A percentile compares a stretch with the other conserved stretches of the same genome.
phyloP scores from a whole-genome alignment of 2,329 filamentous ascomycete genomes.

The Elsinoe perseae region DNA sequence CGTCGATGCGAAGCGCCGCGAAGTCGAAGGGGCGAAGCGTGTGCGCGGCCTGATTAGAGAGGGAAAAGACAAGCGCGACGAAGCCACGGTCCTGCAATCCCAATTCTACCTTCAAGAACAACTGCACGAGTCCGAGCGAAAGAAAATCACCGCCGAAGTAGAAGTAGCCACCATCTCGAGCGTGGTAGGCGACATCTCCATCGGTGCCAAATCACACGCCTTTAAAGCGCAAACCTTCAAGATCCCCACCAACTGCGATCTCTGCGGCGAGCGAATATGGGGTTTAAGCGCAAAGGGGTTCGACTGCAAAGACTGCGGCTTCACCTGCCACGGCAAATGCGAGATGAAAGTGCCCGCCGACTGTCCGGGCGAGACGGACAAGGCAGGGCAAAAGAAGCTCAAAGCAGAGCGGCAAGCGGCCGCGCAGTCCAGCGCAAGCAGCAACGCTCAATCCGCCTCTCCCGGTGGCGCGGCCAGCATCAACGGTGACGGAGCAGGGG shows the following conservation, averaged over 20 bases:
- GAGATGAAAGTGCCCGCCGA: slow-evolving; percentile 97
- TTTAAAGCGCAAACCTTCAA: slow-evolving; percentile 99
- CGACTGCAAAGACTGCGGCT: slow-evolving; percentile 91
- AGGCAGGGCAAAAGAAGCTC: slow-evolving; percentile 91
- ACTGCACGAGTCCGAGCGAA: slow-evolving; percentile 75
- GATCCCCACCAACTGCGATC: slow-evolving; percentile 95
- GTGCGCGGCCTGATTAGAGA: slow-evolving; percentile 69
- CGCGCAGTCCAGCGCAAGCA: slow-evolving; percentile 44
- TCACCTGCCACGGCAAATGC: slow-evolving; percentile 97
- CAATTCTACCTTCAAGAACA: slow-evolving; percentile 79
- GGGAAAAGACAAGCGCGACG: slow-evolving; percentile 80
- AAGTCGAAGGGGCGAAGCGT: slow-evolving; percentile 70
- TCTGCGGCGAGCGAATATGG: slow-evolving; percentile 96
- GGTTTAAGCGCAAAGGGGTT: slow-evolving; percentile 93
- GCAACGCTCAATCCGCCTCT: slow-evolving; percentile 18
- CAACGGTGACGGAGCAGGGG: slow-evolving; percentile 32
- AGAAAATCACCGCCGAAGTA: slow-evolving; percentile 79
- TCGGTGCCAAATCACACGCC: slow-evolving; percentile 90
- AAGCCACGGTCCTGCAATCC: slow-evolving; percentile 74
- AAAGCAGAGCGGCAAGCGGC: slow-evolving; percentile 78
- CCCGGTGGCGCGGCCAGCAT: slow-evolving; percentile 3
- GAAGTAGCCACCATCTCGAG: slow-evolving; percentile 90
- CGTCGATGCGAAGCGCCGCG: slow-evolving; percentile 74
- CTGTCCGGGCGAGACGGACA: slow-evolving; percentile 86
- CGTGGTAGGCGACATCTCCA: slow-evolving; percentile 82